phyloP scores from a whole-genome alignment of 139 green algal genomes.

The Chlamydomonas incerta region DNA sequence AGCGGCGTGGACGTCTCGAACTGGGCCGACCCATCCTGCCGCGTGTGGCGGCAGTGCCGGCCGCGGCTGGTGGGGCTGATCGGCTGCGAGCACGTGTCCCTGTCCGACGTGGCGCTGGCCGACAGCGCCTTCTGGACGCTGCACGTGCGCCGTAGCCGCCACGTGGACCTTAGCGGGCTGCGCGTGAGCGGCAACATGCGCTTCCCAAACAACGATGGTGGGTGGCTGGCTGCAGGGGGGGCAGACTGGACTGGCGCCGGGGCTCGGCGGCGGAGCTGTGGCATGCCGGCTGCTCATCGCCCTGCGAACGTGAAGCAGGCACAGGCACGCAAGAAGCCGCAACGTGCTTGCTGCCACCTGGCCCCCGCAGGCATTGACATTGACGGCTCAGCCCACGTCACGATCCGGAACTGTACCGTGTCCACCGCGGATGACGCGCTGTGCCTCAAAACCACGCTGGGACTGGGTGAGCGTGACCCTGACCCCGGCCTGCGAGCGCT shows the following conservation, averaged over 20 bases:
- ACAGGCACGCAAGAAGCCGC: neutral
- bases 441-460: constrained; percentile 58
- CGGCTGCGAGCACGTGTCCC: neutral
- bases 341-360: neutral
- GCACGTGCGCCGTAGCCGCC: constrained; percentile 44
- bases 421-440: constrained; percentile 64
- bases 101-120: constrained; percentile 16
- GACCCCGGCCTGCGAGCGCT: too few relatives aligned
- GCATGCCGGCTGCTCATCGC: neutral
- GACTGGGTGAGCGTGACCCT: too few relatives aligned
- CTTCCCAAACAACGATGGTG: constrained; percentile 66
- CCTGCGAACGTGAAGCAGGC: neutral
- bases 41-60: neutral
- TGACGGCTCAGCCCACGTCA: constrained; percentile 48
- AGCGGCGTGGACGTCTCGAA: neutral
- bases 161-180: constrained; percentile 38
- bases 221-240: too few relatives aligned
- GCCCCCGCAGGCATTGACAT: constrained; percentile 55
- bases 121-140: constrained; percentile 38
- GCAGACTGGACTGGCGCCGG: too few relatives aligned
- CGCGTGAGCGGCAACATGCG: constrained; percentile 44
- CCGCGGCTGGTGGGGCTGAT: constrained; percentile 18
- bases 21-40: constrained; percentile 23
- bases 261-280: neutral
- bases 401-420: constrained; percentile 28